Evolutionary conservation across 768 basidiomycete genomes (phyloP).

Genomic region (Collybia sp.): DNA sequence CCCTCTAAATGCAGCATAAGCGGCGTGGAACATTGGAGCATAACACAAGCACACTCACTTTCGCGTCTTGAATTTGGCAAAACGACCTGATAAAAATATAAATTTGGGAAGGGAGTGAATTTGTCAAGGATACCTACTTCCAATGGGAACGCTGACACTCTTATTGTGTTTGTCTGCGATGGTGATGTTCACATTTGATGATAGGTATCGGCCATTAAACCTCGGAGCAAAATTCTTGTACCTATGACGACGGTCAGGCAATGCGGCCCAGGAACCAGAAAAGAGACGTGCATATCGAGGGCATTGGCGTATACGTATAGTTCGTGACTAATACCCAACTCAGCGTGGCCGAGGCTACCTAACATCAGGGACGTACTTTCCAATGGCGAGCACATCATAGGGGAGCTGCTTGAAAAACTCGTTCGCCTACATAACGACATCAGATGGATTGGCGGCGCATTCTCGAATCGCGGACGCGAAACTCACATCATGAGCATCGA

Average conservation of each 20-base stretch:
- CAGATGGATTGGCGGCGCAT: too few relatives aligned
- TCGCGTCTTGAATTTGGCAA: constrained; percentile 66
- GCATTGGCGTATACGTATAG: constrained; percentile 68
- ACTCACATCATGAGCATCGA: too few relatives aligned
- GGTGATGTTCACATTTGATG: too few relatives aligned
- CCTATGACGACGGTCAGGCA: constrained; percentile 24
- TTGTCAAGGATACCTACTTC: constrained; percentile 85
- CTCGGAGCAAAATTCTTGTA: constrained; percentile 59
- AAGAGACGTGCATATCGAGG: constrained; percentile 53
- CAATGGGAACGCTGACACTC: too few relatives aligned
- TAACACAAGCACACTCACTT: too few relatives aligned
- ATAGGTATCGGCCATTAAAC: constrained; percentile 66
- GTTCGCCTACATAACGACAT: too few relatives aligned
- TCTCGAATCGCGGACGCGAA: too few relatives aligned
- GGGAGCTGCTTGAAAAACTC: constrained; percentile 63
- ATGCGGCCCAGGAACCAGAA: not conserved
- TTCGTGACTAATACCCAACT: constrained; percentile 82
- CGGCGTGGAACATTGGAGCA: too few relatives aligned
- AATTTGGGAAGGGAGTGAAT: not conserved
- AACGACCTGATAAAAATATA: constrained; percentile 38
- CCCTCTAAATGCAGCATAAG: too few relatives aligned
- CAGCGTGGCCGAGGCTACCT: too few relatives aligned
- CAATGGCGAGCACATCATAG: constrained; percentile 81
- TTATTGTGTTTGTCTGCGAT: too few relatives aligned
- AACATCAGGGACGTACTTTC: constrained; percentile 54